phyloP scores from a whole-genome alignment of 2,329 filamentous ascomycete genomes.

The Cladosporium sp. region DNA sequence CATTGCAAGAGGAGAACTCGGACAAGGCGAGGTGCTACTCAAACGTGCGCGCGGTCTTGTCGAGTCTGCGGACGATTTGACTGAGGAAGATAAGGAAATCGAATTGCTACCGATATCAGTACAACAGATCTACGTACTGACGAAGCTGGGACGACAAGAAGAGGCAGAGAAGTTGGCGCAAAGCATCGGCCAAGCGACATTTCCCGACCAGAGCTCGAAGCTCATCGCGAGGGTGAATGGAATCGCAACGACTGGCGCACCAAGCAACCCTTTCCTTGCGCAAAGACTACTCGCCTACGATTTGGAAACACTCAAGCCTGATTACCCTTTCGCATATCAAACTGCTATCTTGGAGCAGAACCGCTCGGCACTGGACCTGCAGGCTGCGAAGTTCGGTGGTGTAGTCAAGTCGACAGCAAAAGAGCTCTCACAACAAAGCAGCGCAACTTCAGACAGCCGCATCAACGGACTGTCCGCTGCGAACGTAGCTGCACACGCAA shows the following conservation, averaged over 20 bases:
- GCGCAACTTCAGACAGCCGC: constrained; percentile 41
- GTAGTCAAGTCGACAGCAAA: constrained; percentile 59
- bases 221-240: constrained; percentile 69
- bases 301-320: constrained; percentile 55
- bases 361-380: constrained; percentile 63
- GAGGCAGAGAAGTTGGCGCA: constrained; percentile 67
- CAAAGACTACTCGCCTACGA: constrained; percentile 63
- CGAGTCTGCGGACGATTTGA: constrained; percentile 71
- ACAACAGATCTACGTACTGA: constrained; percentile 74
- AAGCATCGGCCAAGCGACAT: constrained; percentile 63
- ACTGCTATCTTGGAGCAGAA: constrained; percentile 63
- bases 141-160: constrained; percentile 64
- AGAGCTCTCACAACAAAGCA: constrained; percentile 50
- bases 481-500: constrained; percentile 73
- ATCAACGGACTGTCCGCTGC: constrained; percentile 62
- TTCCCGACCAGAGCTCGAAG: constrained; percentile 67
- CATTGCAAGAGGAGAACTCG: constrained; percentile 69
- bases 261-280: constrained; percentile 67
- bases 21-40: constrained; percentile 65
- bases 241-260: constrained; percentile 47
- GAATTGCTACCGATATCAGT: constrained; percentile 75
- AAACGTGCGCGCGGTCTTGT: constrained; percentile 73
- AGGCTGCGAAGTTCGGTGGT: constrained; percentile 68
- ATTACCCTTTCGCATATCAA: constrained; percentile 74
- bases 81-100: constrained; percentile 70